phyloP scores from a whole-genome alignment of 176 grass and related monocot species.

The Saccharum spontaneum region DNA sequence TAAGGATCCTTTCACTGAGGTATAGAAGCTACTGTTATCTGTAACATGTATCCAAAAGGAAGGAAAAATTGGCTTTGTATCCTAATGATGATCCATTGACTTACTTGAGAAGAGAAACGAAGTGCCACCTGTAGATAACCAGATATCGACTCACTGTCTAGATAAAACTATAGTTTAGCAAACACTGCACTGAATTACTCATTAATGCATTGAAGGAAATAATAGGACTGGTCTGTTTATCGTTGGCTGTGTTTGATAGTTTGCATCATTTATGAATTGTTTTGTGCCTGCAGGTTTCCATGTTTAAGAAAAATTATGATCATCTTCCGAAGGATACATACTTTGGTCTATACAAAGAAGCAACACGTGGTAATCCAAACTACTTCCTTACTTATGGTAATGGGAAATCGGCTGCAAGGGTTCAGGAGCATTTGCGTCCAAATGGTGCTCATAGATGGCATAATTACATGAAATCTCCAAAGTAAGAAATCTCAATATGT shows the following conservation, averaged over 20 bases:
- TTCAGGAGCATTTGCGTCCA: conserved; percentile 89
- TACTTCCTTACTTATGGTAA: conserved; percentile 98
- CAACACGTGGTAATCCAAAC: conserved; percentile 95
- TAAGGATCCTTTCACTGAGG: conserved; percentile 99
- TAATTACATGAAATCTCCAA: conserved; percentile 97
- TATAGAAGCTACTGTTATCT: conserved; percentile 34
- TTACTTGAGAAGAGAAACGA: background rate
- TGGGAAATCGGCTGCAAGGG: conserved; percentile 93
- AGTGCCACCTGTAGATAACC: background rate
- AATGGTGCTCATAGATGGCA: conserved; percentile 99
- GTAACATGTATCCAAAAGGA: background rate
- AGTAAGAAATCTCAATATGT: conserved; percentile 51
- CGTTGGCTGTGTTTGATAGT: background rate
- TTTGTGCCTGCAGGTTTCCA: conserved; percentile 67
- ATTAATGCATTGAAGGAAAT: background rate
- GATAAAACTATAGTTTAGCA: background rate
- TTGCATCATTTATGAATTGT: background rate
- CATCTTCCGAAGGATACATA: conserved; percentile 99
- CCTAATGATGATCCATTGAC: background rate
- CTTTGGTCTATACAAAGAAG: conserved; percentile 99
- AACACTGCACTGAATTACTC: background rate
- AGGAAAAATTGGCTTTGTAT: background rate
- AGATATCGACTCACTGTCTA: background rate
- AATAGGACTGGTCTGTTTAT: background rate
- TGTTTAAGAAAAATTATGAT: conserved; percentile 99